Base-by-base conservation (phyloP, 305 asterid genomes). In the Caryopteris hybrid region DNA sequence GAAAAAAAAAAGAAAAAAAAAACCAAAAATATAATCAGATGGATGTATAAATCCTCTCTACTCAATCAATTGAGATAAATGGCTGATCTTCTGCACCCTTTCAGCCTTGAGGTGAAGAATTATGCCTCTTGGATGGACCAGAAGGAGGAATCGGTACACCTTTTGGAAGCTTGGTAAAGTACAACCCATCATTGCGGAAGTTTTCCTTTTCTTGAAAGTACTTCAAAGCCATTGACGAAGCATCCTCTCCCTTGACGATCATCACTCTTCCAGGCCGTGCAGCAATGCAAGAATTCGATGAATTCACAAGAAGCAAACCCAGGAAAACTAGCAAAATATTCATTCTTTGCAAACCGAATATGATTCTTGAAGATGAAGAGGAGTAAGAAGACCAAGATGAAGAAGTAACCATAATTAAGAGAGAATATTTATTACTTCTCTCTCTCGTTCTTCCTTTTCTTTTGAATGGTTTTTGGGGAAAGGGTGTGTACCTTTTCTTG, bases 61-160 rank as follows among this genome's bases (percentile, higher is more conserved):
- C n/a, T n/a, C n/a, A n/a, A n/a, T 56, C 12, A 39, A 39, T 48
- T 8, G 25, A 27, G 9, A 29, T 11, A 9, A 29, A 8, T 3
- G 0, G 31, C 13, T 36, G 12, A 48, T 21, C 8, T 23, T 38
- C 7, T 59, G 9, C 7, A 21, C 46, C 29, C 31, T 48, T 23
- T 79, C 74, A 80, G 68, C 83, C 65, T 53, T 21, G 67, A 33
- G 89, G 86, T 20, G 18, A 13, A 38, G 85, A 81, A 58, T 89
- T 84, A 50, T 90, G 96, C 62, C 96, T 80, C 22, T 82, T 81
- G 12, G 94, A 86, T 13, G 97, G 97, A 21, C 72, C 94, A 20
- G 90, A 84, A 61, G 97, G 97, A 41, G 97, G 88, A 62, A 86
- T 64, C 8, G 84, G 83, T 12, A 60, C 51, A 48, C 81, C 83